These are phyloP conservation scores for Globisporangium iwayamae DNA, from an alignment of 352 stramenopile genomes.

Conservation along the genomic window DNA sequence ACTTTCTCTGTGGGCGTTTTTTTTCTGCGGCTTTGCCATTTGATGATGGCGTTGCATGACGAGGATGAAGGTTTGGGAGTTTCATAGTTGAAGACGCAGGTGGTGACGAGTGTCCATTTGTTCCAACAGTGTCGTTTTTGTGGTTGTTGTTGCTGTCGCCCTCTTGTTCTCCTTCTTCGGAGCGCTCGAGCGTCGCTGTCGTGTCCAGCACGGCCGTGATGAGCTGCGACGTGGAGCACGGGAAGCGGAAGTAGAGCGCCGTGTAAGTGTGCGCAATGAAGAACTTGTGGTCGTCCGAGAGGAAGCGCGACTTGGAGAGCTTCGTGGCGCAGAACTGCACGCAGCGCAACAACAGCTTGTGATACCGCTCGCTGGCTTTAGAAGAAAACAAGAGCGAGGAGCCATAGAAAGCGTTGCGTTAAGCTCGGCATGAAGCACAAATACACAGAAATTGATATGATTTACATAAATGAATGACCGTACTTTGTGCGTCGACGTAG, in stretches of 20 bases:
- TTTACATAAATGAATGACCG: background rate
- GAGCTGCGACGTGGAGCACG: conserved; percentile 34
- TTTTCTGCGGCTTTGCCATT: background rate
- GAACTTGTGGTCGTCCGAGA: conserved; percentile 69
- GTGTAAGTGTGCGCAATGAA: conserved; percentile 74
- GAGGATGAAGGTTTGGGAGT: background rate
- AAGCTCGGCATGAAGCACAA: background rate
- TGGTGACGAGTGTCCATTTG: background rate
- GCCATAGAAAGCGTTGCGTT: background rate
- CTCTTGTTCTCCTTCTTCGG: background rate
- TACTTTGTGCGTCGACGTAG: conserved; percentile 40
- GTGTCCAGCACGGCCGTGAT: conserved; percentile 53
- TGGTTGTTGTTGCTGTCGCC: background rate
- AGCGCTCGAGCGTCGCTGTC: conserved; percentile 47
- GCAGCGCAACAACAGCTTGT: conserved; percentile 52
- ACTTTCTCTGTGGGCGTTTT: conserved; percentile 14
- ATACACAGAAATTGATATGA: background rate
- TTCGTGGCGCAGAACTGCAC: conserved; percentile 60
- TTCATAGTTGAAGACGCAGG: background rate
- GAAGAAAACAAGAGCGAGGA: background rate
- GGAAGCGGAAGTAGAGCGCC: conserved; percentile 69
- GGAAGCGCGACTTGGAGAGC: conserved; percentile 56
- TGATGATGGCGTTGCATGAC: background rate
- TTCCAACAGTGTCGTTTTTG: background rate
- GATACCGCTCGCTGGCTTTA: conserved; percentile 57